These are phyloP conservation scores for Mercurialis annua DNA, from an alignment of 345 rosid species.

Conservation along the genomic window DNA sequence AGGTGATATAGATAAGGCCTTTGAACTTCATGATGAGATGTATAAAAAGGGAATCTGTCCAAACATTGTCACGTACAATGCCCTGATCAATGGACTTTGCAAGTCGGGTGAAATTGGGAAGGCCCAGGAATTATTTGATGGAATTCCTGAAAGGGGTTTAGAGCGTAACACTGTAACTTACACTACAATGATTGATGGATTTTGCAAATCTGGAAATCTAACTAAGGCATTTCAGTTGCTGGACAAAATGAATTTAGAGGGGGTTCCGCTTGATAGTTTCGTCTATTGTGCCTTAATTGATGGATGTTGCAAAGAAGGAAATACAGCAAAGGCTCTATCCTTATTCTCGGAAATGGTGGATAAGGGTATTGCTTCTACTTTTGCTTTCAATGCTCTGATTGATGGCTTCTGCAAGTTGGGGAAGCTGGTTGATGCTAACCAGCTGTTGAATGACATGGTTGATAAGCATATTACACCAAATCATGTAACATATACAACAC, in stretches of 20 bases:
- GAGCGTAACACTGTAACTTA: conserved; percentile 53
- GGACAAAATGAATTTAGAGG: conserved; percentile 55
- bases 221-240: conserved; percentile 52
- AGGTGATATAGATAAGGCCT: conserved; percentile 46
- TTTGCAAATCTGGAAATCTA: conserved; percentile 64
- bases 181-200: conserved; percentile 64
- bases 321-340: conserved; percentile 50
- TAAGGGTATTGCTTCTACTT: conserved; percentile 45
- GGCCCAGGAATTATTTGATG: conserved; percentile 58
- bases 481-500: conserved; percentile 60
- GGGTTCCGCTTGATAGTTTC: conserved; percentile 58
- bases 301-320: conserved; percentile 69
- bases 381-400: conserved; percentile 60
- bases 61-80: conserved; percentile 57
- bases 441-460: conserved; percentile 43
- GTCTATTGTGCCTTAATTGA: conserved; percentile 54
- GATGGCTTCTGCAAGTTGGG: conserved; percentile 59
- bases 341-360: conserved; percentile 46
- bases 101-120: conserved; percentile 49
- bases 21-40: conserved; percentile 48
- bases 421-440: conserved; percentile 32
- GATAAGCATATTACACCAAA: conserved; percentile 44
- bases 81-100: conserved; percentile 63
- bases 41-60: conserved; percentile 49
- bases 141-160: conserved; percentile 53